These are phyloP conservation scores for Chrysanthemum lavandulifolium DNA, from an alignment of 129 eudicot species.

Conservation along the genomic window DNA sequence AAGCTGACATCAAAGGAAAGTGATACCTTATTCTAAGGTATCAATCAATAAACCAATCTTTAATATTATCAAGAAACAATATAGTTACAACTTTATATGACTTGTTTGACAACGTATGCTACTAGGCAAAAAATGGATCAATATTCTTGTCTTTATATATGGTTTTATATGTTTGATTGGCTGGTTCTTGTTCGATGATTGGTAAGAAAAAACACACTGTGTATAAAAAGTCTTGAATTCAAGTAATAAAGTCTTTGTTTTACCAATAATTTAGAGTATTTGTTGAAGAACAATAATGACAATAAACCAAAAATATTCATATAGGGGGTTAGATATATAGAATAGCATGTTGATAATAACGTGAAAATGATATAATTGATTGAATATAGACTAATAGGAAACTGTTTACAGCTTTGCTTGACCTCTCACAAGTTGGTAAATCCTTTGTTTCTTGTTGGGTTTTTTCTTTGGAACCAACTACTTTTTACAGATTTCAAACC, in stretches of 20 bases:
- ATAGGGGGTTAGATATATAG: not conserved
- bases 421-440: constrained; percentile 15
- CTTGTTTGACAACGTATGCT: constrained; percentile 36
- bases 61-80: constrained; percentile 27
- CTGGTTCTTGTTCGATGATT: not conserved
- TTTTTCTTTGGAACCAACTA: constrained; percentile 30
- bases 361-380: not conserved
- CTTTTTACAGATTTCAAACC: constrained; percentile 9
- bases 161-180: constrained; percentile 3
- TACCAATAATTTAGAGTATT: not conserved
- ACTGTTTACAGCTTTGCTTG: constrained; percentile 32
- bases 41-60: constrained; percentile 17
- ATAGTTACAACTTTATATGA: constrained; percentile 28
- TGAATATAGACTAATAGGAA: not conserved
- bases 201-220: not conserved
- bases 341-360: constrained; percentile 8
- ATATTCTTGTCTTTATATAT: not conserved
- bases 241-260: not conserved
- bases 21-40: constrained; percentile 29
- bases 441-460: constrained; percentile 28
- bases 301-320: not conserved
- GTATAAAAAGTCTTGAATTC: not conserved
- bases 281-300: not conserved
- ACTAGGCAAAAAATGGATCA: constrained; percentile 24
- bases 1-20: constrained; percentile 33